These are phyloP conservation scores for Lepidium africanum DNA, from an alignment of 345 rosid genomes.

Conservation along the genomic window DNA sequence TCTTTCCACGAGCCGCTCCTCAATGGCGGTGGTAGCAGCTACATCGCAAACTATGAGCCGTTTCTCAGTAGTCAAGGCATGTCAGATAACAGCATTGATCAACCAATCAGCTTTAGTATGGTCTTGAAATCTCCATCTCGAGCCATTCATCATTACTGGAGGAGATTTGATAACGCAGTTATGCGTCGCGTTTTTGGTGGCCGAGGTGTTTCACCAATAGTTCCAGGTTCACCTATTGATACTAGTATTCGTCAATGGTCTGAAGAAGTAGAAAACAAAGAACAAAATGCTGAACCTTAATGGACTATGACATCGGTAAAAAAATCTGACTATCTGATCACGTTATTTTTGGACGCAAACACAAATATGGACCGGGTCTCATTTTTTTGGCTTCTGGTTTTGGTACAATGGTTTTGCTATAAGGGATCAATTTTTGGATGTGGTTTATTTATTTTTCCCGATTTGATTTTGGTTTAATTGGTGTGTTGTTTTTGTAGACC, in stretches of 20 bases:
- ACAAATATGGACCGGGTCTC: not conserved
- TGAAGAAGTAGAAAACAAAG: conserved; percentile 25
- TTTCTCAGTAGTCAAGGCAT: conserved; percentile 1
- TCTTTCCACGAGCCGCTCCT: conserved; percentile 49
- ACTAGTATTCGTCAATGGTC: conserved; percentile 32
- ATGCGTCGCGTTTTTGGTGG: conserved; percentile 94
- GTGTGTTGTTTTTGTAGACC: conserved; percentile 5
- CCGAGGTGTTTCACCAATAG: conserved; percentile 57
- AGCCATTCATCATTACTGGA: conserved; percentile 76
- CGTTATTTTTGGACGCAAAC: conserved; percentile 15
- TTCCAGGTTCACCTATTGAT: conserved; percentile 66
- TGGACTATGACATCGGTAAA: not conserved
- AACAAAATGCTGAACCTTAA: conserved; percentile 20
- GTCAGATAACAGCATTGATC: conserved; percentile 19
- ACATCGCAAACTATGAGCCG: conserved; percentile 9
- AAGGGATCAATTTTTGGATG: conserved; percentile 2
- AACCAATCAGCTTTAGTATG: conserved; percentile 45
- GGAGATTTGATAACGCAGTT: conserved; percentile 66
- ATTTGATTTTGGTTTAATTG: conserved; percentile 11
- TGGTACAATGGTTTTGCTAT: not conserved
- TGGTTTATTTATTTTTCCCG: conserved; percentile 1
- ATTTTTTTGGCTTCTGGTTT: not conserved
- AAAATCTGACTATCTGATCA: not conserved
- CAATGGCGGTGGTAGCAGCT: conserved; percentile 29
- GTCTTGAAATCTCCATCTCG: conserved; percentile 58